Evolutionary conservation across 306 rosid genomes (phyloP), one percentile per base, ranked within the genome.

Genomic region (Gillenia trifoliata): DNA sequence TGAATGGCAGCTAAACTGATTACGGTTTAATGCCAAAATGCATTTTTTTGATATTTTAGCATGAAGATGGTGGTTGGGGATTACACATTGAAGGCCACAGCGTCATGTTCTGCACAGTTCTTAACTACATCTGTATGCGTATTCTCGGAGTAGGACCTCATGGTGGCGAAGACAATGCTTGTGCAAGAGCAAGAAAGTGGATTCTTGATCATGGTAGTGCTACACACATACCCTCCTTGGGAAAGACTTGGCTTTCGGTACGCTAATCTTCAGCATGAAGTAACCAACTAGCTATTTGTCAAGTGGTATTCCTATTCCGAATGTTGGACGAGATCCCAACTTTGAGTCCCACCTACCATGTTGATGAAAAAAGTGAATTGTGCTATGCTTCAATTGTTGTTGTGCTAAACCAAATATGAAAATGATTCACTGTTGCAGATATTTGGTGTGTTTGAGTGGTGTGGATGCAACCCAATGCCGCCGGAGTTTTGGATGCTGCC

Each of bases 11-110:
- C n/a, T n/a, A n/a, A n/a, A n/a, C n/a, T n/a, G n/a, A n/a, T n/a
- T n/a, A n/a, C n/a, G n/a, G n/a, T n/a, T n/a, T n/a, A n/a, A n/a
- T n/a, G n/a, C n/a, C n/a, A n/a, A n/a, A n/a, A n/a, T n/a, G n/a
- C n/a, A n/a, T 57, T 26, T 22, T 56, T 56, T 52, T 29, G 16
- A 16, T 29, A 12, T 34, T 70, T 75, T 34, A 90, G 95, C 89
- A 92, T 54, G 83, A 92, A 81, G 97, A 92, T 75, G 97, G 97
- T 56, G 97, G 97, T 2, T 92, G 93, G 96, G 97, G 97, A 16
- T 33, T 92, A 3, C 93, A 92, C 71, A 79, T 92, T 19, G 90
- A 88, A 75, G 97, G 97, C 9, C 93, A 89, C 0, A 92, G 96
- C 80, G 85, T 80, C 72, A 92, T 88, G 97, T 92, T 92, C 25